phyloP scores from a whole-genome alignment of 805 yeast species.

The Candida lessepsii region DNA sequence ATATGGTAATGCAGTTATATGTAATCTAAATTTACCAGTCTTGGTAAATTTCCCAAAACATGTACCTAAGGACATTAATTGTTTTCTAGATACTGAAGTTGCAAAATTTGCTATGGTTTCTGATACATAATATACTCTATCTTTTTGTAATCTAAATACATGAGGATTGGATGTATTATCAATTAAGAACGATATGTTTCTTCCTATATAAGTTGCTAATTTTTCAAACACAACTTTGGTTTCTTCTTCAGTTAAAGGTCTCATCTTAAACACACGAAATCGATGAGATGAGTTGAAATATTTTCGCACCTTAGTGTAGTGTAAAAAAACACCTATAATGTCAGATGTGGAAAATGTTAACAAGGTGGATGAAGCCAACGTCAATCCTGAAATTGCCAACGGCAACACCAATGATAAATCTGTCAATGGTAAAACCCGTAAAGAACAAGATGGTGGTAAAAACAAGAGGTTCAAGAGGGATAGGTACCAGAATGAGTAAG shows the following conservation, averaged over 20 bases:
- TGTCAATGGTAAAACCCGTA: conserved; percentile 10
- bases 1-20: conserved; percentile 84
- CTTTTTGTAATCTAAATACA: conserved; percentile 94
- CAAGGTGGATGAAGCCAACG: conserved; percentile 10
- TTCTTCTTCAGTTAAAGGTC: conserved; percentile 95
- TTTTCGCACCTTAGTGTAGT: conserved; percentile 1
- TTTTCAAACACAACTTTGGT: conserved; percentile 95
- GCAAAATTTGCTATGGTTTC: conserved; percentile 83
- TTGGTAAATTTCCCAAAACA: conserved; percentile 97
- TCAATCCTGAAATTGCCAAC: no score
- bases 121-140: conserved; percentile 89
- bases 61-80: conserved; percentile 87
- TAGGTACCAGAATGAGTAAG: conserved; percentile 50
- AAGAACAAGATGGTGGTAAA: conserved; percentile 1
- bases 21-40: conserved; percentile 93
- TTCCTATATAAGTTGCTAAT: conserved; percentile 94
- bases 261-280: conserved; percentile 47
- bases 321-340: not conserved
- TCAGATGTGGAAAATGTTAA: conserved; percentile 9
- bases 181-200: conserved; percentile 84
- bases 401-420: no score
- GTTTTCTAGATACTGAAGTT: conserved; percentile 83
- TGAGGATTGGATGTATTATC: conserved; percentile 86
- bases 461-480: conserved; percentile 16
- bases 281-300: conserved; percentile 13